Evolutionary conservation across 139 green algal genomes (phyloP), one percentile per base, ranked within the genome.

Genomic region (Tetradesmus obliquus): DNA sequence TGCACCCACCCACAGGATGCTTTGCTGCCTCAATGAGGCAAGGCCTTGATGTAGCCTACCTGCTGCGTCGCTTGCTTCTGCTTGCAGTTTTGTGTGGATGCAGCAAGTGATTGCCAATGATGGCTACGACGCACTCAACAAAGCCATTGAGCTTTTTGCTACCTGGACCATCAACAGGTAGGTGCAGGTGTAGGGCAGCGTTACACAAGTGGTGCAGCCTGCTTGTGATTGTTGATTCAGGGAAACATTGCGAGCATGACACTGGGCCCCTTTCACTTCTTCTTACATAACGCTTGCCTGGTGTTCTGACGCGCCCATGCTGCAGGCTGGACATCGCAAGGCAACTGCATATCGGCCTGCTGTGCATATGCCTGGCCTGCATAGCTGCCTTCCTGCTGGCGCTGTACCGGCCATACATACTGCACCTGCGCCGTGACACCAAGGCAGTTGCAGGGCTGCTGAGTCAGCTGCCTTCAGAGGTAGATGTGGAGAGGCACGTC

Each of bases 401-500:
- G 15, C 24, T 89, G 60, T 81, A 81, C 17, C 60, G 62, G 51
- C 87, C 87, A 5, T 90, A 85, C 72, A 85, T 57, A 4, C 81
- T 4, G 3, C 20, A 19, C 55, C 87, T 90, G 71, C 88, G 88
- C 55, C 66, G 79, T 32, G 89, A 93, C 79, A 90, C 57, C 51
- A 88, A 90, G 79, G 87, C 58, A 53, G 92, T 94, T 17, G 92
- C 80, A 0, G 89, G 88, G 32, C 91, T 94, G 92, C 79, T 94
- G 66, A 90, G 79, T 57, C 92, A 94, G 89, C 92, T 94, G 55
- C 92, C 92, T 32, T 76, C 85, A 7, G 89, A 94, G 22, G 86
- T 94, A 45, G 89, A 93, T 71, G 92, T 94, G 55, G 92, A 94
- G 86, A 85, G 79, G 1, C 79, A 90, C 9, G 84, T 94, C 5